Evolutionary conservation across 495 filamentous ascomycete genomes (phyloP).

Genomic region (Immersiella caudata): DNA sequence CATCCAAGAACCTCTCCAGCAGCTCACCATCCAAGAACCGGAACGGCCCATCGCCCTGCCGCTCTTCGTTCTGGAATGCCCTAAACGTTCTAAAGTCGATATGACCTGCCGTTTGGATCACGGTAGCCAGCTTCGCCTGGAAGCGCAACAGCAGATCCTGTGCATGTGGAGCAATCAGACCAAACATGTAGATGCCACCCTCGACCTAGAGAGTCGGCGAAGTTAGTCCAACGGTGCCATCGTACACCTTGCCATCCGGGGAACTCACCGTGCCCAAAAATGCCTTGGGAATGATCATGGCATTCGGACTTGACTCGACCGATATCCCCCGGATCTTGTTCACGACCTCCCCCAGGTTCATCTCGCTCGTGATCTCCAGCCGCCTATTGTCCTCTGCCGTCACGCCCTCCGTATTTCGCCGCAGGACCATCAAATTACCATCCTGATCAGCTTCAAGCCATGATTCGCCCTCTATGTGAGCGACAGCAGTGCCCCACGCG

Average conservation of each 20-base stretch:
- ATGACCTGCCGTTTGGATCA: constrained; percentile 66
- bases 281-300: constrained; percentile 75
- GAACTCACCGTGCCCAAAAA: constrained; percentile 84
- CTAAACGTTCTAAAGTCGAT: constrained; percentile 78
- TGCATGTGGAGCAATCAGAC: constrained; percentile 65
- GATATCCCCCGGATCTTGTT: constrained; percentile 69
- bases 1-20: constrained; percentile 80
- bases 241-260: neutral
- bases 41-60: constrained; percentile 74
- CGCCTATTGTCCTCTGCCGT: constrained; percentile 70
- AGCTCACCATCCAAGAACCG: constrained; percentile 93
- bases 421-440: constrained; percentile 81
- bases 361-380: constrained; percentile 76
- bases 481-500: constrained; percentile 77
- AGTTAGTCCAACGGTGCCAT: constrained; percentile 32
- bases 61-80: constrained; percentile 70
- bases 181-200: constrained; percentile 89
- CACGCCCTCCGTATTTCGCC: constrained; percentile 69
- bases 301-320: constrained; percentile 61
- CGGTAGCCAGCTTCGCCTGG: constrained; percentile 66
- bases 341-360: constrained; percentile 87
- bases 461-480: constrained; percentile 65
- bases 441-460: constrained; percentile 83
- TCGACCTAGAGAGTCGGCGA: constrained; percentile 65
- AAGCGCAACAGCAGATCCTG: constrained; percentile 83